These are phyloP conservation scores for Fusarium graminum DNA, from an alignment of 2,329 filamentous ascomycete species.

Conservation along the genomic window DNA sequence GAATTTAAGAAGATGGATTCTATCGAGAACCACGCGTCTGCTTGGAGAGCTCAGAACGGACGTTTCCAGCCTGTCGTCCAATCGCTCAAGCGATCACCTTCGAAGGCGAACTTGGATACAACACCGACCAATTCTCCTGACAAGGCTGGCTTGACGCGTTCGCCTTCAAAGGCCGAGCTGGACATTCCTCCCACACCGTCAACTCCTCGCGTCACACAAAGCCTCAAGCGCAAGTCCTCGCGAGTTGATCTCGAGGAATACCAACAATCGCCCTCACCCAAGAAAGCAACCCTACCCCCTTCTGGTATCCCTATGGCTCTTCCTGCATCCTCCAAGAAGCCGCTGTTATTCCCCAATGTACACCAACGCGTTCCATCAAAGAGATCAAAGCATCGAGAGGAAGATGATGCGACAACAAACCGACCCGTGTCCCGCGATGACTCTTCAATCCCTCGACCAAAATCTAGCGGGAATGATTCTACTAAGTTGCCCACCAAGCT, in stretches of 20 bases:
- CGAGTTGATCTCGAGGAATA: conserved; percentile 53
- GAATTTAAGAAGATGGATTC: conserved; percentile 99
- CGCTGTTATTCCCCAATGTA: conserved; percentile 40
- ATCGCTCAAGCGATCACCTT: conserved; percentile 58
- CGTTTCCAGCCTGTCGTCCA: conserved; percentile 63
- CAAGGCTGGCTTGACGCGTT: conserved; percentile 64
- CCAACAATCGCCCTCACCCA: conserved; percentile 48
- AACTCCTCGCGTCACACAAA: conserved; percentile 53
- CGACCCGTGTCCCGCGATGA: conserved; percentile 70
- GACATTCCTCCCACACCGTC: conserved; percentile 65
- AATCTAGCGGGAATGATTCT: conserved; percentile 48
- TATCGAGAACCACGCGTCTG: conserved; percentile 86
- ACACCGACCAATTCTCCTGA: conserved; percentile 51
- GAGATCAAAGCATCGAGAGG: conserved; percentile 74
- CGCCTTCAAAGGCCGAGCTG: conserved; percentile 63
- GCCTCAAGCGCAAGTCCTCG: conserved; percentile 51
- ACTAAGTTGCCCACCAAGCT: conserved; percentile 52
- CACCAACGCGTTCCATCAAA: conserved; percentile 67
- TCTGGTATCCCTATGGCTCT: conserved; percentile 42
- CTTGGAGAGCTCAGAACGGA: conserved; percentile 72
- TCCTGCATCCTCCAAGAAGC: conserved; percentile 31
- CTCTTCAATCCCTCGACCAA: conserved; percentile 64
- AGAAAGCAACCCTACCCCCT: conserved; percentile 46
- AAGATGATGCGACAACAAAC: conserved; percentile 76
- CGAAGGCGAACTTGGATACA: conserved; percentile 60